These are phyloP conservation scores for Penicillium longicatenatum DNA, from an alignment of 495 filamentous ascomycete species.

Conservation along the genomic window DNA sequence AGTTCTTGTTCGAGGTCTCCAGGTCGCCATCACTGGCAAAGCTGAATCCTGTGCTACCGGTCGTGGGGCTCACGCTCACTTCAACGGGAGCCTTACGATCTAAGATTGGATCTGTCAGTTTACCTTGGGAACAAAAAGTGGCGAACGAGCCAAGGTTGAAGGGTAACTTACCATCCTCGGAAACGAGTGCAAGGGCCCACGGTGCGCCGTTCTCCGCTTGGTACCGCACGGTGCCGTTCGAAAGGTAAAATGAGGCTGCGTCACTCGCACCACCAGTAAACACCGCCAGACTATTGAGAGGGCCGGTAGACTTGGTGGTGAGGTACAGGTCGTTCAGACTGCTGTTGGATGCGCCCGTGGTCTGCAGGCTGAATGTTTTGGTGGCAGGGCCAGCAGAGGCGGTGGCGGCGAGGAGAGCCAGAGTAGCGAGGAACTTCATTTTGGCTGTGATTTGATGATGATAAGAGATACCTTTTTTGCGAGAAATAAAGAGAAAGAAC, in stretches of 20 bases:
- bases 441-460: conserved; percentile 6
- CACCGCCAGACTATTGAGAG: conserved; percentile 25
- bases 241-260: conserved; percentile 21
- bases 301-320: conserved; percentile 15
- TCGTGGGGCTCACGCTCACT: conserved; percentile 28
- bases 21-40: conserved; percentile 27
- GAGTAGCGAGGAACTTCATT: conserved; percentile 26
- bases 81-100: conserved; percentile 11
- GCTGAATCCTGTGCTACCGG: conserved; percentile 27
- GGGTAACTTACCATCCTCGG: conserved; percentile 9
- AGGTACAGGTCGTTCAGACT: conserved; percentile 22
- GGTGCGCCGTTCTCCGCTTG: conserved; percentile 14
- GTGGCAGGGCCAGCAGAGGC: conserved; percentile 11
- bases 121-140: background rate
- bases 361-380: conserved; percentile 24
- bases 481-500: background rate
- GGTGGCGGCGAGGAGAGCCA: conserved; percentile 22
- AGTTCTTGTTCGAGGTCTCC: conserved; percentile 20
- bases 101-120: background rate
- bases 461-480: background rate
- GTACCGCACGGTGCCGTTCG: conserved; percentile 21
- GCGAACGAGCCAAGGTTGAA: background rate
- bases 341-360: conserved; percentile 19
- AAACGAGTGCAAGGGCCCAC: conserved; percentile 23
- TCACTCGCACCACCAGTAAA: conserved; percentile 10